Evolutionary conservation across 352 stramenopile genomes (phyloP).

Genomic region (Phytophthora palmivora): DNA sequence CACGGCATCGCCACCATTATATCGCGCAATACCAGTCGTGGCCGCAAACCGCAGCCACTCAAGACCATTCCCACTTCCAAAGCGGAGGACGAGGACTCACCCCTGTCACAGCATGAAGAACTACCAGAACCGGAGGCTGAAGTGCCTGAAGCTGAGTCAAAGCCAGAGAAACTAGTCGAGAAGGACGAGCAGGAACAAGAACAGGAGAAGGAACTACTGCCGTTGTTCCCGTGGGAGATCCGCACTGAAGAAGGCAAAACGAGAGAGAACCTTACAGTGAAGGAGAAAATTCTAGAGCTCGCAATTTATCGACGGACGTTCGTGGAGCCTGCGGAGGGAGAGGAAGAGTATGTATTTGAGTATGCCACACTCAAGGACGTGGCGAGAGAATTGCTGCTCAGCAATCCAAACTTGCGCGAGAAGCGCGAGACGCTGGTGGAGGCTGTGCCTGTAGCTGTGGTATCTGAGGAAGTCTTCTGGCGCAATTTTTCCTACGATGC

Average conservation of each 20-base stretch:
- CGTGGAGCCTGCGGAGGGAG: constrained; percentile 57
- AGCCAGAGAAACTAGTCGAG: constrained; percentile 13
- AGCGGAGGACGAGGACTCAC: constrained; percentile 37
- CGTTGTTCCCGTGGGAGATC: constrained; percentile 62
- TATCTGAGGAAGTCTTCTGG: constrained; percentile 69
- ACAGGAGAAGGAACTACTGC: constrained; percentile 23
- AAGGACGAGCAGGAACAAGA: constrained; percentile 10
- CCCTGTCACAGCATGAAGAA: constrained; percentile 34
- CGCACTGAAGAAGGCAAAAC: constrained; percentile 41
- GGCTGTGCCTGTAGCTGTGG: constrained; percentile 35
- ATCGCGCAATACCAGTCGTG: constrained; percentile 27
- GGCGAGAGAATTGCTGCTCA: constrained; percentile 53
- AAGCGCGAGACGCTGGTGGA: constrained; percentile 60
- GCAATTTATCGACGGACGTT: constrained; percentile 71
- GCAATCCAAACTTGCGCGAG: constrained; percentile 68
- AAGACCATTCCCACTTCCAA: constrained; percentile 36
- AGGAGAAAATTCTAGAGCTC: constrained; percentile 66
- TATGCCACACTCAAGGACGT: constrained; percentile 60
- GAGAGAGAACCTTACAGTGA: constrained; percentile 46
- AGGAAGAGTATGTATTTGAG: constrained; percentile 73
- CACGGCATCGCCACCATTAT: constrained; percentile 37
- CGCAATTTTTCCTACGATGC: constrained; percentile 79
- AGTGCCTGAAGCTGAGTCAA: constrained; percentile 20
- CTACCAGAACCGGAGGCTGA: constrained; percentile 30
- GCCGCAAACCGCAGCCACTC: constrained; percentile 18